A percentile compares a stretch with the other conserved stretches of the same genome.
Evolutionary conservation across 441 rosid genomes (phyloP).

Genomic region (Bruguiera hainesii): DNA sequence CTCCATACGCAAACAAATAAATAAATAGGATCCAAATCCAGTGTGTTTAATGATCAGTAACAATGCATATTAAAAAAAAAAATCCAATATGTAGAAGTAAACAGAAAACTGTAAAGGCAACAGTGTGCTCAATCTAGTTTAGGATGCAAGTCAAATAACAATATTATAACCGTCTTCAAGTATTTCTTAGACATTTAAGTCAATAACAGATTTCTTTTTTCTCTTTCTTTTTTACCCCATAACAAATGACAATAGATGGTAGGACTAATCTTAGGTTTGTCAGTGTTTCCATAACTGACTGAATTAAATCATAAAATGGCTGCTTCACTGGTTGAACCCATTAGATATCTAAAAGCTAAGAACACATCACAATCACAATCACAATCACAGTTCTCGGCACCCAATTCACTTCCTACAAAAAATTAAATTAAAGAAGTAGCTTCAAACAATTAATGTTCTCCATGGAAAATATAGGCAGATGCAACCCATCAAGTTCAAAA

Average conservation of each 20-base stretch:
- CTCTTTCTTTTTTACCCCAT: no score
- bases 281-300: not conserved
- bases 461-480: not conserved
- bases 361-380: no score
- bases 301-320: not conserved
- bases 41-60: not conserved
- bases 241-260: not conserved
- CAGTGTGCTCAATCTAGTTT: no score
- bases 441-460: not conserved
- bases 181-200: not conserved
- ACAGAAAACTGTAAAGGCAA: no score
- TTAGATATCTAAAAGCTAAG: not conserved
- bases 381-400: not conserved
- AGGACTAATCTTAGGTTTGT: not conserved
- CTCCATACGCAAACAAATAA: no score
- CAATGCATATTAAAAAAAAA: no score
- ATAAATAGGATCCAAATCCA: not conserved
- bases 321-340: not conserved
- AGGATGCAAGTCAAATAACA: no score
- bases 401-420: no score
- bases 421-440: not conserved
- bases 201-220: not conserved
- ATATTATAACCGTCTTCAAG: not conserved
- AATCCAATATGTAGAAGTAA: no score
- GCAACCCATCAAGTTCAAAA: slow-evolving; percentile 4